A percentile compares a stretch with the other conserved stretches of the same genome.
Conservation (phyloP, 2,329 filamentous ascomycete species). For the Fusarium nematophilum region DNA sequence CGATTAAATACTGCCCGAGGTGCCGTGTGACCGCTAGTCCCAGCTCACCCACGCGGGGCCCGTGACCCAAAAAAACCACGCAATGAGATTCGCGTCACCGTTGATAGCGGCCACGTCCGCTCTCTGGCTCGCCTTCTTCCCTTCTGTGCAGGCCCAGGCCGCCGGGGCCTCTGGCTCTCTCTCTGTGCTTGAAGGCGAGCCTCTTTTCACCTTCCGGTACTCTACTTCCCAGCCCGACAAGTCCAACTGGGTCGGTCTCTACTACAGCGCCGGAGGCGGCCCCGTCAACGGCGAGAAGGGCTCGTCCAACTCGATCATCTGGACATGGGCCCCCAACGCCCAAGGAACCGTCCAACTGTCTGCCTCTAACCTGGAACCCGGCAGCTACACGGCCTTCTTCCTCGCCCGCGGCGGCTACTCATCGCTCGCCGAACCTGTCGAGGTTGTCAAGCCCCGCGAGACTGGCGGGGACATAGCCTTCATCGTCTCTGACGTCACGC, state of each 20-base stretch:
- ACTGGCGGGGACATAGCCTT: constrained; percentile 42
- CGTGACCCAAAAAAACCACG: neutral
- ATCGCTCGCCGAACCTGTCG: constrained; percentile 50
- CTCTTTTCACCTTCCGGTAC: constrained; percentile 51
- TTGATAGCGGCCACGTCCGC: constrained; percentile 21
- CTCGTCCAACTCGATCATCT: constrained; percentile 45
- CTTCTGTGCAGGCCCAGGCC: constrained; percentile 20
- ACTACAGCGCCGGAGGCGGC: constrained; percentile 47
- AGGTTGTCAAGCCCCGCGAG: constrained; percentile 41
- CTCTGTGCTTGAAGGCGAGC: constrained; percentile 24
- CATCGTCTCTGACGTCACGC: constrained; percentile 44
- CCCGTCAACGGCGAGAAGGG: constrained; percentile 47
- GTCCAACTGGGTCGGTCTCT: constrained; percentile 55
- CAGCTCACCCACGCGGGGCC: no score
- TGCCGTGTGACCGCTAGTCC: no score
- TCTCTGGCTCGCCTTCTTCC: constrained; percentile 25
- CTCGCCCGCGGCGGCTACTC: constrained; percentile 51
- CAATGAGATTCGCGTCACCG: constrained; percentile 29
- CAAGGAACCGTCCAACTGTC: constrained; percentile 45
- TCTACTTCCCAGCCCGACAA: constrained; percentile 41
- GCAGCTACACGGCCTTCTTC: constrained; percentile 52
- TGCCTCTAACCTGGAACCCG: constrained; percentile 39
- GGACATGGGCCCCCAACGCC: constrained; percentile 47
- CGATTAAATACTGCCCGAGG: no score
- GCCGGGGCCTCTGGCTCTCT: constrained; percentile 24